Conservation (phyloP, 108 stramenopile species). For the Nitzschia putrida region DNA sequence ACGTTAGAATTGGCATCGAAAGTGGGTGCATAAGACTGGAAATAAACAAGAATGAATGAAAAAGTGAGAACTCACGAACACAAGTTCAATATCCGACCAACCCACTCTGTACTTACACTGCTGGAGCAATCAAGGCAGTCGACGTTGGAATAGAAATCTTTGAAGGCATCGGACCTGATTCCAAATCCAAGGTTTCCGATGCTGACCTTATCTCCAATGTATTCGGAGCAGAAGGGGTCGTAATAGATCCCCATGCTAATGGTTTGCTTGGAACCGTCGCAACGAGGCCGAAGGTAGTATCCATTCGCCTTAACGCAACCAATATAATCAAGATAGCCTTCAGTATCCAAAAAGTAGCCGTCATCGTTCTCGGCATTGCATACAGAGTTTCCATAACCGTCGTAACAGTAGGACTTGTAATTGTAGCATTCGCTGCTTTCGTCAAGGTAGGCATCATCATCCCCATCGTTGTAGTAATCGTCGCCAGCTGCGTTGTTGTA, state of each 20-base stretch:
- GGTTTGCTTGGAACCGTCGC: conserved; percentile 42
- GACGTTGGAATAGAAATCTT: conserved; percentile 31
- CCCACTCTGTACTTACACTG: conserved; percentile 33
- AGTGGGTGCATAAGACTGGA: conserved; percentile 48
- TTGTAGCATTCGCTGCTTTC: conserved; percentile 19
- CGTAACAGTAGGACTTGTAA: conserved; percentile 38
- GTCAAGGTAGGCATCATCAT: conserved; percentile 19
- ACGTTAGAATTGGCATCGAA: conserved; percentile 47
- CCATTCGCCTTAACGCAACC: conserved; percentile 44
- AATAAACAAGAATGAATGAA: conserved; percentile 10
- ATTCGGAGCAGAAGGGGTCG: conserved; percentile 59
- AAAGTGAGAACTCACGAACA: neutral
- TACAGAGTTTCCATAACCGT: conserved; percentile 23
- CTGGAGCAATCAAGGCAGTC: conserved; percentile 51
- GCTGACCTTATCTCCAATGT: conserved; percentile 51
- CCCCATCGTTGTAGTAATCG: conserved; percentile 17
- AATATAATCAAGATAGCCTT: conserved; percentile 46
- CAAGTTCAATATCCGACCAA: neutral
- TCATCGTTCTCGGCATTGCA: conserved; percentile 32
- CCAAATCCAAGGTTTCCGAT: conserved; percentile 44
- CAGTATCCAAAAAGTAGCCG: conserved; percentile 20
- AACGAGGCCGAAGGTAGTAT: conserved; percentile 56
- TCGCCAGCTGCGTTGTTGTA: conserved; percentile 15
- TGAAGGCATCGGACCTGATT: conserved; percentile 38
- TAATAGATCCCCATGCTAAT: conserved; percentile 59